phyloP scores from a whole-genome alignment of 495 filamentous ascomycete genomes.

The Stereocaulon alpinum region DNA sequence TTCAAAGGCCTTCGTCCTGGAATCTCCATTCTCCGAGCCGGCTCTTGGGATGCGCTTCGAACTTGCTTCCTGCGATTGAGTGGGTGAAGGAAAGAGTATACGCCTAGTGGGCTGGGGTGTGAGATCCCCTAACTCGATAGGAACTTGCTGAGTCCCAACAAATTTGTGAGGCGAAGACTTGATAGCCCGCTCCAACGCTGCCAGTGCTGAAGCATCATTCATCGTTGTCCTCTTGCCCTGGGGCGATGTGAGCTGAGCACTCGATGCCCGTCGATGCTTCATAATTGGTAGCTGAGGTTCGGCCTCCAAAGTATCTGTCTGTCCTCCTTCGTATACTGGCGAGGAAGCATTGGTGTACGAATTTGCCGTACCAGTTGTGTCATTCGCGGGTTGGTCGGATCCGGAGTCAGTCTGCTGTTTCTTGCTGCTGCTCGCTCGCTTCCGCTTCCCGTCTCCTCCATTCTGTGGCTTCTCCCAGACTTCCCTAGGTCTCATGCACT shows the following conservation, averaged over 20 bases:
- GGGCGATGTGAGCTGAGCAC: conserved; percentile 24
- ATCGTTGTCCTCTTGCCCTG: conserved; percentile 17
- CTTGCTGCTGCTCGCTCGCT: conserved; percentile 28
- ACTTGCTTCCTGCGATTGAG: conserved; percentile 11
- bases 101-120: conserved; percentile 59
- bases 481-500: conserved; percentile 68
- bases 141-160: conserved; percentile 51
- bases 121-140: conserved; percentile 54
- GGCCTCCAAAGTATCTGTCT: conserved; percentile 21
- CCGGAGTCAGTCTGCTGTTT: conserved; percentile 7
- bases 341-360: conserved; percentile 17
- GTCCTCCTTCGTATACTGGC: conserved; percentile 21
- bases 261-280: conserved; percentile 28
- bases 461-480: conserved; percentile 62
- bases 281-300: conserved; percentile 21
- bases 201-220: conserved; percentile 44
- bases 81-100: conserved; percentile 58
- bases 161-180: conserved; percentile 63
- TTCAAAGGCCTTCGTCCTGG: conserved; percentile 25
- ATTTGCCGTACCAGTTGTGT: conserved; percentile 2
- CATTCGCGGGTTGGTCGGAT: conserved; percentile 3
- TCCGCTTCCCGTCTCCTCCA: conserved; percentile 34
- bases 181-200: conserved; percentile 51
- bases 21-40: conserved; percentile 24
- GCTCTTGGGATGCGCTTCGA: conserved; percentile 11